phyloP scores from a whole-genome alignment of 169 alveolate genomes.

The Plasmodium adleri region DNA sequence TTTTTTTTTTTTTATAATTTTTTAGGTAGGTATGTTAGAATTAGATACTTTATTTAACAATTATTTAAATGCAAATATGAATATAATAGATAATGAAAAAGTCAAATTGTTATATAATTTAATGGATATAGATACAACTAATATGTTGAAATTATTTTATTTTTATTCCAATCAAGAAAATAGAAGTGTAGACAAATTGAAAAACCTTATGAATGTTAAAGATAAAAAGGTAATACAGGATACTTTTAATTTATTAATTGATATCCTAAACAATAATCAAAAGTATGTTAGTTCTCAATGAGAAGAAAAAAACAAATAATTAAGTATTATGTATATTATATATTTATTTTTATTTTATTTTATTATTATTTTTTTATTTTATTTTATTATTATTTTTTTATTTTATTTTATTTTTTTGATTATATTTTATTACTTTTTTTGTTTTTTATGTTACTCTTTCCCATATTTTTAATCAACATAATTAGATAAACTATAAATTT shows the following conservation, averaged over 20 bases:
- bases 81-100: slow-evolving; percentile 27
- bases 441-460: background rate
- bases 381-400: too few species aligned
- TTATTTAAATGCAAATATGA: slow-evolving; percentile 46
- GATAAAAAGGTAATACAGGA: slow-evolving; percentile 47
- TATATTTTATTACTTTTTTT: background rate
- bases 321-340: background rate
- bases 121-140: slow-evolving; percentile 32
- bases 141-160: slow-evolving; percentile 59
- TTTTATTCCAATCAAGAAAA: slow-evolving; percentile 42
- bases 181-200: slow-evolving; percentile 20
- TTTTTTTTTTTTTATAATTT: background rate
- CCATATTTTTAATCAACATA: slow-evolving; percentile 13
- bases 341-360: too few species aligned
- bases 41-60: slow-evolving; percentile 56
- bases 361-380: too few species aligned
- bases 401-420: background rate
- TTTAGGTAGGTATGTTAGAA: slow-evolving; percentile 68
- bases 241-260: slow-evolving; percentile 38
- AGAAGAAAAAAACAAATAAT: background rate
- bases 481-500: slow-evolving; percentile 33
- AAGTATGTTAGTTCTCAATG: slow-evolving; percentile 5
- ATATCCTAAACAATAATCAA: slow-evolving; percentile 39
- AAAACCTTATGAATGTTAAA: slow-evolving; percentile 17
- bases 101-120: slow-evolving; percentile 45